phyloP scores from a whole-genome alignment of 2,329 filamentous ascomycete genomes.

The Hirsutella rhossiliensis region DNA sequence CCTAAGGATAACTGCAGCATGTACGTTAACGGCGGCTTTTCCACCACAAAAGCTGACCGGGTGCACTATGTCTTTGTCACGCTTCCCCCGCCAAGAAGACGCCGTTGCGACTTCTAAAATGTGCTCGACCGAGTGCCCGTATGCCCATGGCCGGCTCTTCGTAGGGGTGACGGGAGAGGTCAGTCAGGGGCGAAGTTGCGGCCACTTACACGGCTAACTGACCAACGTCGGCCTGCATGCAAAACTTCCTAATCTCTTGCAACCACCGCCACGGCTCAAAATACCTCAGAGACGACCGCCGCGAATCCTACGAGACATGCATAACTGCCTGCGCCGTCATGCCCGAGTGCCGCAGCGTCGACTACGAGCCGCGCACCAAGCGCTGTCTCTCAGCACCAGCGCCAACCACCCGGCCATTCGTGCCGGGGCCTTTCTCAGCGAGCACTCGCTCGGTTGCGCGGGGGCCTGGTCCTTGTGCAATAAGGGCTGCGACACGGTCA shows the following conservation, averaged over 20 bases:
- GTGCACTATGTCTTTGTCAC: constrained; percentile 5
- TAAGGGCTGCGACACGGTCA: constrained; percentile 3
- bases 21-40: constrained; percentile 6
- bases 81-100: constrained; percentile 3
- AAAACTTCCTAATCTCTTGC: constrained; percentile 7
- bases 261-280: constrained; percentile 7
- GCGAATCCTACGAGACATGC: constrained; percentile 3
- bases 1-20: constrained; percentile 5
- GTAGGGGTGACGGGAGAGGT: constrained; percentile 2
- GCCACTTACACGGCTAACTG: no score
- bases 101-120: constrained; percentile 3
- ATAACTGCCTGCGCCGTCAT: constrained; percentile 5
- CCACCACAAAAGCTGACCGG: neutral
- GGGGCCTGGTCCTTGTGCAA: constrained; percentile 5
- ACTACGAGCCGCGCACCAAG: constrained; percentile 7
- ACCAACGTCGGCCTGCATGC: no score
- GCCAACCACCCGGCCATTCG: constrained; percentile 4
- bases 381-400: constrained; percentile 6
- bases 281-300: constrained; percentile 3
- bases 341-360: constrained; percentile 8
- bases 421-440: constrained; percentile 6
- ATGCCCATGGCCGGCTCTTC: constrained; percentile 6
- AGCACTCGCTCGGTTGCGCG: constrained; percentile 6
- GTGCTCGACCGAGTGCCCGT: constrained; percentile 7
- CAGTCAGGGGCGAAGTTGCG: neutral